Base-by-base conservation (phyloP, 228 moss, liverwort and hornwort species). In the Sphagnum magellanicum region DNA sequence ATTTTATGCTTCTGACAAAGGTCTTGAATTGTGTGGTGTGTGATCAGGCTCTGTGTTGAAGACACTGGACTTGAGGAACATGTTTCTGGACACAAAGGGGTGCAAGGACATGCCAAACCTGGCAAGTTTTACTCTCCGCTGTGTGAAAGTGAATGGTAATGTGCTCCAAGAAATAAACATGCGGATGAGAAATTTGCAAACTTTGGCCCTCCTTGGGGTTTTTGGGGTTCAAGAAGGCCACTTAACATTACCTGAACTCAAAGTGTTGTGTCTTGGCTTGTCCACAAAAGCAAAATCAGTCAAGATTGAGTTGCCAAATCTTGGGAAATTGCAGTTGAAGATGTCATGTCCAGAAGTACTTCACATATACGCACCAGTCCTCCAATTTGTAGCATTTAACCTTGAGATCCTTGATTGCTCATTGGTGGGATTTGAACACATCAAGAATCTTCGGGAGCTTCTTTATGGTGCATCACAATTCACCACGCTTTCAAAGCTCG, bases 1-100 rank as follows among this genome's bases (percentile, higher is more conserved):
- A 32, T 32, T 32, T 32, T 32, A 32, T 32, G 32, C 32, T 32
- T 32, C 32, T 32, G 32, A 32, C 32, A 32, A 32, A 32, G 32
- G 32, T 32, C 32, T 32, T 32, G 32, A 32, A 32, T 32, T 32
- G 32, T 32, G 32, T 32, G 32, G 32, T 32, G 55, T 12, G 6
- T 50, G 64, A 46, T 32, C 74, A 87, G 87, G 87, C 81, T 74
- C 72, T 59, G 9, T 63, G 51, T 63, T 87, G 52, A 76, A 71
- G 76, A 87, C 76, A 2, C 63, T 87, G 68, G 87, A 87, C 66
- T 66, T 87, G 64, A 80, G 87, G 53, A 87, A 87, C 67, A 83
- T 87, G 87, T 87, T 87, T 60, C 67, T 87, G 12, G 87, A 83
- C 46, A 69, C 74, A 4, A 72, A 49, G 12, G 80, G 62, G 8